Percentiles rank a stretch among this genome's conserved stretches.
Evolutionary conservation across 306 rosid genomes (phyloP).

Genomic region (peach (Prunus persica)): Prunus_persica_NCBIv2 NC_034012.1:16715501-16716000

Average conservation of each 20-base stretch:
- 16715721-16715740: conserved; percentile 71
- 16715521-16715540: not conserved
- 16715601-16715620: not conserved
- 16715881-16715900: conserved; percentile 68
- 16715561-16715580: not conserved
- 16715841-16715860: conserved; percentile 92
- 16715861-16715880: conserved; percentile 88
- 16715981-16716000: not conserved
- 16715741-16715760: conserved; percentile 76
- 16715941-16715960: not conserved
- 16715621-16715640: not conserved
- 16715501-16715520: not conserved
- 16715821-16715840: conserved; percentile 97
- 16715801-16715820: conserved; percentile 88
- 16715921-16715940: conserved; percentile 2
- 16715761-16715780: conserved; percentile 94
- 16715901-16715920: conserved; percentile 77
- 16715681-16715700: conserved; percentile 98
- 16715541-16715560: not conserved
- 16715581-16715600: not conserved
- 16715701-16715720: conserved; percentile 99
- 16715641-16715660: not conserved
- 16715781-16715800: conserved; percentile 93
- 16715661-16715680: conserved; percentile 9
- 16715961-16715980: not conserved